phyloP scores from a whole-genome alignment of 495 filamentous ascomycete species.

The Podospora bellae-mahoneyi region DNA sequence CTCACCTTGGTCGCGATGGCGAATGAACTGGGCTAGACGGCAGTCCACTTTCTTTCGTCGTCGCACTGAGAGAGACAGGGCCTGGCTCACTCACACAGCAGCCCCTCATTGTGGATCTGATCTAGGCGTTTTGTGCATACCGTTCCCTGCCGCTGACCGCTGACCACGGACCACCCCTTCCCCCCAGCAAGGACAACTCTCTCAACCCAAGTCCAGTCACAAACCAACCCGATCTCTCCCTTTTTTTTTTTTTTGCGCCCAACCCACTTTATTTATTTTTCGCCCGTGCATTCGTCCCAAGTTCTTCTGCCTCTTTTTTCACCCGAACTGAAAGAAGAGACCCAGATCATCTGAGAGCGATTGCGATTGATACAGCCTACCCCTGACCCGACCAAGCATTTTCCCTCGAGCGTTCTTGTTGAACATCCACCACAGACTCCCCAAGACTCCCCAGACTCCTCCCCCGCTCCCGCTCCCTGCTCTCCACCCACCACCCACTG shows the following conservation, averaged over 20 bases:
- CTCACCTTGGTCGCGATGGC: slow-evolving; percentile 23
- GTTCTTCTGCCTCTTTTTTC: neutral
- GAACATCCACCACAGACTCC: neutral
- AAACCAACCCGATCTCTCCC: slow-evolving; percentile 13
- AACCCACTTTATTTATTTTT: slow-evolving; percentile 19
- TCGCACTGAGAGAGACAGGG: slow-evolving; percentile 11
- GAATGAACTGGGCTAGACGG: slow-evolving; percentile 23
- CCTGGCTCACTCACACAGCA: slow-evolving; percentile 12
- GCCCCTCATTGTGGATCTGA: slow-evolving; percentile 22
- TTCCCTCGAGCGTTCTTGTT: neutral
- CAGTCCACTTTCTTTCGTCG: slow-evolving; percentile 17
- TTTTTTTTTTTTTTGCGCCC: slow-evolving; percentile 21
- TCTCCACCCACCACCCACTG: neutral
- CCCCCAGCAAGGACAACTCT: neutral
- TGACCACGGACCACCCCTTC: slow-evolving; percentile 10
- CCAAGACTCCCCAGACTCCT: neutral
- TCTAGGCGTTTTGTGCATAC: slow-evolving; percentile 23
- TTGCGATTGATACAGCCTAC: neutral
- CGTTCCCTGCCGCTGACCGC: slow-evolving; percentile 26
- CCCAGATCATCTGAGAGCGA: neutral
- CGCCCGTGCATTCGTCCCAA: slow-evolving; percentile 6
- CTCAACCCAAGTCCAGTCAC: neutral
- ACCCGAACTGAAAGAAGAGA: neutral
- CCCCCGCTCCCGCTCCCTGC: neutral
- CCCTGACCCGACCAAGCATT: neutral